These are phyloP conservation scores for Eutrema heterophyllum DNA, from an alignment of 345 rosid species.

Conservation along the genomic window DNA sequence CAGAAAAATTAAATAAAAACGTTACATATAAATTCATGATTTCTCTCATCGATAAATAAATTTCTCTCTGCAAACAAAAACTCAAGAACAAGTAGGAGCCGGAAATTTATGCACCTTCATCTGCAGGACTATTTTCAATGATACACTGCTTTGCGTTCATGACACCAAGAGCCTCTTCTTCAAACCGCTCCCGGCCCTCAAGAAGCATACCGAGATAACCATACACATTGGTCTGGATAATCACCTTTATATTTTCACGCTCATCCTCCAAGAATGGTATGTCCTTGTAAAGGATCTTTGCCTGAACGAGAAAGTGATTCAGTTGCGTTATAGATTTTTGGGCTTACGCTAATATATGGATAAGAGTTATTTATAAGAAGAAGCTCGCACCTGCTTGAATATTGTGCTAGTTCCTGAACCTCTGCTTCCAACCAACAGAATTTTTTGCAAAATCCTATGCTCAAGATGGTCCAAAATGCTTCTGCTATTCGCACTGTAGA, in stretches of 20 bases:
- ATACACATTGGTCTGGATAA: slow-evolving; percentile 84
- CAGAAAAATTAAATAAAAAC: background rate
- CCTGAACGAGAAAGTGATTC: slow-evolving; percentile 46
- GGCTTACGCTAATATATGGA: background rate
- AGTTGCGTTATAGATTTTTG: background rate
- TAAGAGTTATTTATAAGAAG: background rate
- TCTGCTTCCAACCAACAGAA: slow-evolving; percentile 75
- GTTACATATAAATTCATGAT: background rate
- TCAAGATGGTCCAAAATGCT: slow-evolving; percentile 73
- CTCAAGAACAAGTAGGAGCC: background rate
- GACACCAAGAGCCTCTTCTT: slow-evolving; percentile 69
- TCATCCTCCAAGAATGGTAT: slow-evolving; percentile 82
- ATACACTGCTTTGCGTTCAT: slow-evolving; percentile 30
- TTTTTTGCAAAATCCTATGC: slow-evolving; percentile 64
- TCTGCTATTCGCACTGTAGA: slow-evolving; percentile 48
- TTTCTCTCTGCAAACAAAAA: background rate
- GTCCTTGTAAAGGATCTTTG: slow-evolving; percentile 87
- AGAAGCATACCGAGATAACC: slow-evolving; percentile 92
- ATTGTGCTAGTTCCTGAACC: slow-evolving; percentile 98
- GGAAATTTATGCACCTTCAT: slow-evolving; percentile 32
- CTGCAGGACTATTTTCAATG: slow-evolving; percentile 29
- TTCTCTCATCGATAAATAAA: background rate
- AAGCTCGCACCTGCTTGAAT: slow-evolving; percentile 78
- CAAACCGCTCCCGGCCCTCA: slow-evolving; percentile 95
- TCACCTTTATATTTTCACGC: slow-evolving; percentile 71